Conservation (phyloP, 495 filamentous ascomycete genomes). For the Achaetomiella virescens region DNA sequence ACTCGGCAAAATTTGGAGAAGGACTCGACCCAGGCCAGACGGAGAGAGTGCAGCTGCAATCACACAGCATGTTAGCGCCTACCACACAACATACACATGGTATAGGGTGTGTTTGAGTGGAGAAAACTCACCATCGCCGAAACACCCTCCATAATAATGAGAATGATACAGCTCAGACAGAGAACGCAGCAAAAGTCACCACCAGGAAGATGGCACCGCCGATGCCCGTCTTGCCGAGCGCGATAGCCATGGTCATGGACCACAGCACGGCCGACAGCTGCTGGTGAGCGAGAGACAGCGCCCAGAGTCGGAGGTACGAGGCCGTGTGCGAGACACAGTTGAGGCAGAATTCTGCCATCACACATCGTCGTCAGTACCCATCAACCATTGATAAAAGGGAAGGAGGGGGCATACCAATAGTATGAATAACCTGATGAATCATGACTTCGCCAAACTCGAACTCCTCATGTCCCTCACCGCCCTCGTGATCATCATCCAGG, state of each 20-base stretch:
- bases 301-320: constrained; percentile 98
- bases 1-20: constrained; percentile 99
- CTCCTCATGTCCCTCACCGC: constrained; percentile 65
- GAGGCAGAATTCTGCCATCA: constrained; percentile 79
- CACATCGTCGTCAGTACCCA: background rate
- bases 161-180: constrained; percentile 67
- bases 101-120: background rate
- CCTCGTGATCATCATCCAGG: constrained; percentile 56
- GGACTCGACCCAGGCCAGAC: constrained; percentile 99
- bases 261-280: constrained; percentile 95
- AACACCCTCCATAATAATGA: constrained; percentile 53
- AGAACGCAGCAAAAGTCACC: constrained; percentile 78
- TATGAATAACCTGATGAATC: constrained; percentile 99
- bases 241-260: constrained; percentile 83
- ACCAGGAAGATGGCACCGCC: constrained; percentile 74
- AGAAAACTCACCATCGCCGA: constrained; percentile 42
- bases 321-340: constrained; percentile 99
- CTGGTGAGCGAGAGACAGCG: constrained; percentile 92
- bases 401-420: constrained; percentile 62
- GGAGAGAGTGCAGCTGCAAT: constrained; percentile 71
- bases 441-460: constrained; percentile 95
- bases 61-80: background rate
- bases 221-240: constrained; percentile 59
- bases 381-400: background rate
- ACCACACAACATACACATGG: too few species aligned